Evolutionary conservation across 176 grass and related monocot genomes (phyloP).

Genomic region (Carex myosuroides): DNA sequence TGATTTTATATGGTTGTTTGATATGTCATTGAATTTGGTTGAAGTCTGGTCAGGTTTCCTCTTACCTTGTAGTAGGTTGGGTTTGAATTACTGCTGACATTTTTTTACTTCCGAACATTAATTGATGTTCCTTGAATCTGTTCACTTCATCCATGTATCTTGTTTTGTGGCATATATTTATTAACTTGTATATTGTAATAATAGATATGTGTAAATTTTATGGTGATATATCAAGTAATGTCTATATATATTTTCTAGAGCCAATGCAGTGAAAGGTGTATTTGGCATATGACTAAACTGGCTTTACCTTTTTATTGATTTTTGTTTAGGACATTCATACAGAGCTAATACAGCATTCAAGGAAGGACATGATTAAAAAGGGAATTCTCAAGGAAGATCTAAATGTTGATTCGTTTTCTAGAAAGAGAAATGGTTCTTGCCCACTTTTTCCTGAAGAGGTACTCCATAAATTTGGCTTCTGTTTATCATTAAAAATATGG

Average conservation of each 20-base stretch:
- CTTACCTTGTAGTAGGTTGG: background rate
- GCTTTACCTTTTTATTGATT: constrained; percentile 20
- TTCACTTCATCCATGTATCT: background rate
- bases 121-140: background rate
- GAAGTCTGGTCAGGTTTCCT: background rate
- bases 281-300: constrained; percentile 16
- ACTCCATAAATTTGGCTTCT: background rate
- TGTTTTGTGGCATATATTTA: background rate
- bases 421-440: constrained; percentile 80
- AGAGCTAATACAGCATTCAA: constrained; percentile 89
- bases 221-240: background rate
- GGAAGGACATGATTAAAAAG: constrained; percentile 84
- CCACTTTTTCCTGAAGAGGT: constrained; percentile 99
- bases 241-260: background rate
- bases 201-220: background rate
- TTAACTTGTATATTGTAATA: background rate
- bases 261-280: background rate
- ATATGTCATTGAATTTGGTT: background rate
- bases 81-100: background rate
- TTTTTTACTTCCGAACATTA: background rate
- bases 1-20: constrained; percentile 13
- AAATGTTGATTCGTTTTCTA: constrained; percentile 68
- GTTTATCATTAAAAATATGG: background rate
- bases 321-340: constrained; percentile 82
- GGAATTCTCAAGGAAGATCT: constrained; percentile 69